phyloP scores from a whole-genome alignment of 345 rosid species.

The Viola odorata region DNA sequence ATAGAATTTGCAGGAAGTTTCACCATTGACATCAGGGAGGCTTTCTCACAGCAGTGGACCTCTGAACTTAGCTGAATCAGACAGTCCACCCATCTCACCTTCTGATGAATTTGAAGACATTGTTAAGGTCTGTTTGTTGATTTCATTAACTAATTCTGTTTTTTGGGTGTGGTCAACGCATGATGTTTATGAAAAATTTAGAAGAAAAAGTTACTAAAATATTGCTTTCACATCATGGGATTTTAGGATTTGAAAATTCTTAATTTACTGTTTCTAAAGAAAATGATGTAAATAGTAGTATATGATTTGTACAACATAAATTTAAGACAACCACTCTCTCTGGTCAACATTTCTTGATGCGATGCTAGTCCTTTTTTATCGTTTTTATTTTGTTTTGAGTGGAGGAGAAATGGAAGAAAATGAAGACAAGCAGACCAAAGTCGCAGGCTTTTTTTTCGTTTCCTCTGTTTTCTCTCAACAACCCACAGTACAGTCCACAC shows the following conservation, averaged over 20 bases:
- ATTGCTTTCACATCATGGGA: no score
- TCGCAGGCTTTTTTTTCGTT: constrained; percentile 13
- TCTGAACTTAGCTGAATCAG: constrained; percentile 53
- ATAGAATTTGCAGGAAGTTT: constrained; percentile 57
- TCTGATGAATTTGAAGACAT: constrained; percentile 89
- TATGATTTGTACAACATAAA: no score
- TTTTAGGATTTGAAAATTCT: no score
- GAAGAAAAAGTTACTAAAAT: neutral
- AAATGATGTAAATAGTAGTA: no score
- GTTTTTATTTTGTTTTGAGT: no score
- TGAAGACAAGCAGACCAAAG: constrained; percentile 17
- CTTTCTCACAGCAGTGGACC: constrained; percentile 96
- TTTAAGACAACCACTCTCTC: no score
- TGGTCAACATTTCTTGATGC: no score
- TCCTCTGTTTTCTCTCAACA: neutral
- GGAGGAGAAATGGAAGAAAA: constrained; percentile 9
- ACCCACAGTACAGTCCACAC: neutral
- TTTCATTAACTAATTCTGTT: neutral
- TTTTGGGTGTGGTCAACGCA: neutral
- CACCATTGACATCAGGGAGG: constrained; percentile 90
- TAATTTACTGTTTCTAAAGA: no score
- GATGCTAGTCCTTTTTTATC: no score
- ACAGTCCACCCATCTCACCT: constrained; percentile 82
- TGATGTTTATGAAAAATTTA: no score
- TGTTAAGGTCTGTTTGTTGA: constrained; percentile 49